Evolutionary conservation across 441 rosid species (phyloP).

Genomic region (Cnidoscolus chayamansa): DNA sequence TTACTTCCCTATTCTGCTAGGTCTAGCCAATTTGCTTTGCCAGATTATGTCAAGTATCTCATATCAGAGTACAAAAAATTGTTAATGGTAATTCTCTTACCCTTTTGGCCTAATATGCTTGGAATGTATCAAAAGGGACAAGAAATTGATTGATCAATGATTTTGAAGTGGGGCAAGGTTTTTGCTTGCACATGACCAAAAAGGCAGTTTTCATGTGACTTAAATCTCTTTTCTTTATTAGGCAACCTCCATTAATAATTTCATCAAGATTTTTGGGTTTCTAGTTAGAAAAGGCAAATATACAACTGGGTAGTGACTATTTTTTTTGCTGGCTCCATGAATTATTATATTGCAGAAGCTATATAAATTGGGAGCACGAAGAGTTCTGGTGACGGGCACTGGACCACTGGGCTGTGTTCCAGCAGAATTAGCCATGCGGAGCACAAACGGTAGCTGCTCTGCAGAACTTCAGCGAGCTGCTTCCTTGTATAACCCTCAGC

Average conservation of each 20-base stretch:
- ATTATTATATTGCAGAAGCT: neutral
- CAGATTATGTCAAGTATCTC: conserved; percentile 30
- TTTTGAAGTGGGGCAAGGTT: too few species aligned
- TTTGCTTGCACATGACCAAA: too few species aligned
- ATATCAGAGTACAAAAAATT: conserved; percentile 29
- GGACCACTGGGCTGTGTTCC: conserved; percentile 85
- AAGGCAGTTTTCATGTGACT: too few species aligned
- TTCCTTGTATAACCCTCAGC: conserved; percentile 54
- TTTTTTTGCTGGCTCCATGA: neutral
- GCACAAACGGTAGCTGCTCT: conserved; percentile 44
- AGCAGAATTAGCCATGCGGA: conserved; percentile 50
- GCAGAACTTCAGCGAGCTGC: conserved; percentile 53
- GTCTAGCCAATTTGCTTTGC: conserved; percentile 35
- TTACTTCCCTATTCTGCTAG: conserved; percentile 39
- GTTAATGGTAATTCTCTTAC: conserved; percentile 1
- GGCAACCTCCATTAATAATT: neutral
- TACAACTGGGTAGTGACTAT: neutral
- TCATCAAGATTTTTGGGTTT: neutral
- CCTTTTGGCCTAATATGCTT: neutral
- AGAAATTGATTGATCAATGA: too few species aligned
- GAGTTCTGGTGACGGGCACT: conserved; percentile 72
- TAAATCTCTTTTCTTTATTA: too few species aligned
- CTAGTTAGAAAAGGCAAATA: neutral
- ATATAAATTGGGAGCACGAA: conserved; percentile 20
- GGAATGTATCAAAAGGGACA: neutral